These are phyloP conservation scores for Scedosporium minutisporum DNA, from an alignment of 2,329 filamentous ascomycete species.

Conservation along the genomic window DNA sequence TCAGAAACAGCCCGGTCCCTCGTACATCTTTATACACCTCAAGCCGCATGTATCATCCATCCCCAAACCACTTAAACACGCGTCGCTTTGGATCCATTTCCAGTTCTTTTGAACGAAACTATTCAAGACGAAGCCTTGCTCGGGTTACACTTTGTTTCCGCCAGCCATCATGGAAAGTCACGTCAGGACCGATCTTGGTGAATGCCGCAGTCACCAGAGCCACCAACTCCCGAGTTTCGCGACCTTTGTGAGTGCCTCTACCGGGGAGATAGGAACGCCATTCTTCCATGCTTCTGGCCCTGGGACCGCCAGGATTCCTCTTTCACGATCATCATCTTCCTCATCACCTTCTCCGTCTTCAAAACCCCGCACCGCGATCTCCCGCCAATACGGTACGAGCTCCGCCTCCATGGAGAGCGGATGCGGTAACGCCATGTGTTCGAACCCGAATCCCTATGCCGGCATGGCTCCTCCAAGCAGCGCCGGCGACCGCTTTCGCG, in stretches of 20 bases:
- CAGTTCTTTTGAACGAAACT: not conserved
- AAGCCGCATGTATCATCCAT: not conserved
- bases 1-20: not conserved
- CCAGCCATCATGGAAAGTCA: not conserved
- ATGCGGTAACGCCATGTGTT: not conserved
- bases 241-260: not conserved
- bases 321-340: not conserved
- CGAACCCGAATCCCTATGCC: not conserved
- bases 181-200: not conserved
- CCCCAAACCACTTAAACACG: not conserved
- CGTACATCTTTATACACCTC: not conserved
- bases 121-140: not conserved
- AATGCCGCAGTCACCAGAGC: not conserved
- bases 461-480: not conserved
- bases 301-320: not conserved
- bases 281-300: not conserved
- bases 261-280: not conserved
- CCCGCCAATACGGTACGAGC: not conserved
- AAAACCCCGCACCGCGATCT: not conserved
- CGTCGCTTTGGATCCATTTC: not conserved
- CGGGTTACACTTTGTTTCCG: not conserved
- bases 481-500: not conserved
- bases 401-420: not conserved
- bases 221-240: not conserved
- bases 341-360: not conserved